Base-by-base conservation (phyloP, 805 yeast genomes). In the Yarrowia hollandica region DNA sequence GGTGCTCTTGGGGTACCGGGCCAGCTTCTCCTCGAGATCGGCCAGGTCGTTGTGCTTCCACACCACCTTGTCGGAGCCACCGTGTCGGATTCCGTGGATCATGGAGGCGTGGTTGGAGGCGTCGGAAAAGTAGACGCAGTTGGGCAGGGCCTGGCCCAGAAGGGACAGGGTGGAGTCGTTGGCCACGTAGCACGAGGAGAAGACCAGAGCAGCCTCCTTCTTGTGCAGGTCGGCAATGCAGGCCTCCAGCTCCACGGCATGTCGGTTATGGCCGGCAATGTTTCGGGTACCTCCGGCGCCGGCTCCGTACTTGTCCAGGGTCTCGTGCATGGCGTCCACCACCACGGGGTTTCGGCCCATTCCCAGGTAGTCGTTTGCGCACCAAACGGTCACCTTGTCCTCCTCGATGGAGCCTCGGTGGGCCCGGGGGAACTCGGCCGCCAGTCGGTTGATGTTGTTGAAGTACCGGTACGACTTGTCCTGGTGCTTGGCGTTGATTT, bases 271-370 rank as follows among this genome's bases (percentile, higher is more conserved):
- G 63, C 99, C 99, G 1, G 99, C 99, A 72, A 94, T 94, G 75
- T 94, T 94, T 70, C 99, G 82, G 50, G 99, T 94, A 66, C 99
- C 99, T 69, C 99, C 99, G 8, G 99, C 96, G 67, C 99, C 99
- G 4, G 96, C 87, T 67, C 99, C 99, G 71, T 94, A 94, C 75
- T 82, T 83, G 67, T 86, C 87, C 72, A 94, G 79, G 15, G 96
- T 84, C 50, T 77, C 71, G 66, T 86, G 85, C 92, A 92, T 94
- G 60, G 83, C 83, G 15, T 81, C 75, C 61, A 90, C 75, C 41
- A 92, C 92, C 63, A 79, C 76, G 63, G 79, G 80, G 71, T 92
- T 88, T 68, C 82, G 84, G 56, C 97, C 92, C 94, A 94, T 88
- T 11, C 98, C 97, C 62, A 94, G 79, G 72, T 94, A 94, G 74